These are phyloP conservation scores for Eutrema heterophyllum DNA, from an alignment of 345 rosid species.

Conservation along the genomic window DNA sequence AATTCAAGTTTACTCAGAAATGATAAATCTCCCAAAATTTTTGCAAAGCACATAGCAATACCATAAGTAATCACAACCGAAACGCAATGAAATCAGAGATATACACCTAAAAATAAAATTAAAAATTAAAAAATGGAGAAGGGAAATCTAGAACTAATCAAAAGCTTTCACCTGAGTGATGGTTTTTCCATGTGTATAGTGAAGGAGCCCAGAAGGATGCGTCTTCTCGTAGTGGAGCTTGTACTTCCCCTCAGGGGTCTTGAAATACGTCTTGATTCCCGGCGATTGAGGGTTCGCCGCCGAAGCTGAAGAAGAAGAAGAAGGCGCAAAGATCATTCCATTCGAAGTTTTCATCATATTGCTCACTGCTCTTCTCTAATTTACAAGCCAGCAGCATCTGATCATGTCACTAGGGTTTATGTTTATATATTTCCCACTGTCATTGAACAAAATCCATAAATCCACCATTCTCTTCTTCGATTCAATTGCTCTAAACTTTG, in stretches of 20 bases:
- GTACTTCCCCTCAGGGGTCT: slow-evolving; percentile 93
- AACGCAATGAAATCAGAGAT: neutral
- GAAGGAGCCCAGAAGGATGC: slow-evolving; percentile 87
- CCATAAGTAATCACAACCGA: neutral
- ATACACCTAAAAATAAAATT: neutral
- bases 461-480: neutral
- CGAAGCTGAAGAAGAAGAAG: slow-evolving; percentile 62
- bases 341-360: slow-evolving; percentile 65
- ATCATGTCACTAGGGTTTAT: slow-evolving; percentile 37
- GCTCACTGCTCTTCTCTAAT: slow-evolving; percentile 16
- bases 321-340: slow-evolving; percentile 80
- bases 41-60: no score
- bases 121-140: neutral
- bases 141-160: no score
- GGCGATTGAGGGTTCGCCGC: slow-evolving; percentile 75
- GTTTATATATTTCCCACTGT: neutral
- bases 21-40: neutral
- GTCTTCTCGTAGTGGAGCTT: slow-evolving; percentile 96
- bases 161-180: slow-evolving; percentile 64
- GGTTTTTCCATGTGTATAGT: slow-evolving; percentile 90
- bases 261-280: slow-evolving; percentile 90
- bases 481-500: neutral
- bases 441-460: neutral
- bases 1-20: neutral
- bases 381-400: slow-evolving; percentile 42